Percentiles rank a stretch among this genome's conserved stretches.
Evolutionary conservation across 306 rosid species (phyloP).

Genomic region (Cucurbita moschata): DNA sequence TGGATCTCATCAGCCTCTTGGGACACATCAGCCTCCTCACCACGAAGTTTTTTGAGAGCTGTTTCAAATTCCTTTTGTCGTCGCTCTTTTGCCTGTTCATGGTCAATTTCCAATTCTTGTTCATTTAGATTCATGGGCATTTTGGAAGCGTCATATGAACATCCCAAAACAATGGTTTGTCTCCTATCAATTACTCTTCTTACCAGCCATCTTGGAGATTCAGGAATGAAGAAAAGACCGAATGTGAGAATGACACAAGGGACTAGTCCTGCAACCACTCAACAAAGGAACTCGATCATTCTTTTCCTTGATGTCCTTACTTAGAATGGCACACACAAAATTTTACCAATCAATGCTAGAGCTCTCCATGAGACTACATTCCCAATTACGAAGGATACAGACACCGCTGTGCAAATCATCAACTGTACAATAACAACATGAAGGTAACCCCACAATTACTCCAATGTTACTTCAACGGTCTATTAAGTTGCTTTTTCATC

Average conservation of each 20-base stretch:
- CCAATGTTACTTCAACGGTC: background rate
- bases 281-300: background rate
- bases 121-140: too few species aligned
- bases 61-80: conserved; percentile 37
- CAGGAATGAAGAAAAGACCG: conserved; percentile 82
- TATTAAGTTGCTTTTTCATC: background rate
- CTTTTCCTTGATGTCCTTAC: background rate
- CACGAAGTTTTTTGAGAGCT: conserved; percentile 59
- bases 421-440: conserved; percentile 26
- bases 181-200: conserved; percentile 9
- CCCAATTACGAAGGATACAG: conserved; percentile 66
- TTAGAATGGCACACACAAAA: background rate
- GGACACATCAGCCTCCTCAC: conserved; percentile 58
- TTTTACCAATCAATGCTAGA: conserved; percentile 54
- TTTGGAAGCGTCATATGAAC: background rate
- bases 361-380: conserved; percentile 63
- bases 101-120: background rate
- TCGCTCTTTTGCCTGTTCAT: conserved; percentile 58
- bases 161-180: background rate
- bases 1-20: conserved; percentile 67
- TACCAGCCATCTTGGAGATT: conserved; percentile 99
- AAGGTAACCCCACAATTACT: background rate
- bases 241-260: conserved; percentile 58
- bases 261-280: conserved; percentile 47
- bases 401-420: conserved; percentile 57